Conservation (phyloP, 148 eudicot genomes). For the Vaccinium myrtillus region DNA sequence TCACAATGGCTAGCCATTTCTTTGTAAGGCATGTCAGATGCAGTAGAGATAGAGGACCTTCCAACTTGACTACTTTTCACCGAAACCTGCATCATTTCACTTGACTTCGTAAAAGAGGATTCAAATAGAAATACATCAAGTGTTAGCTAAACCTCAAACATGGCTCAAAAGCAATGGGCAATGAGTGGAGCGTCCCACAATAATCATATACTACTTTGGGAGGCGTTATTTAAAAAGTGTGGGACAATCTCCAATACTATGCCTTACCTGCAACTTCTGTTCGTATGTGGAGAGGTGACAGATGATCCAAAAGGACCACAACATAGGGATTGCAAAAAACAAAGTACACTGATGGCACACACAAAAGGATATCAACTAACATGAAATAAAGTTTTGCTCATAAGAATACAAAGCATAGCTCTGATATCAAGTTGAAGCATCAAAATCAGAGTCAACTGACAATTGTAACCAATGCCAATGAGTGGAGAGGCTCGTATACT, state of each 20-base stretch:
- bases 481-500: not conserved
- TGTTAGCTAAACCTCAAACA: not conserved
- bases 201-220: not conserved
- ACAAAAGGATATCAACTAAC: not conserved
- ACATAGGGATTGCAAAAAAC: not conserved
- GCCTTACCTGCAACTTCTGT: not conserved
- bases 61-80: constrained; percentile 49
- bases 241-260: not conserved
- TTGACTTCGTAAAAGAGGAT: not conserved
- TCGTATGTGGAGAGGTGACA: not conserved
- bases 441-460: not conserved
- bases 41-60: constrained; percentile 46
- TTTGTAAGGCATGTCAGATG: constrained; percentile 52
- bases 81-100: constrained; percentile 38
- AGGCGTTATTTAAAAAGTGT: not conserved
- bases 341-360: not conserved
- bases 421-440: not conserved
- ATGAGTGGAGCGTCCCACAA: not conserved
- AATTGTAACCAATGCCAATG: not conserved
- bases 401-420: not conserved
- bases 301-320: not conserved
- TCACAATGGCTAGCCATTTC: constrained; percentile 69
- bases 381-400: not conserved
- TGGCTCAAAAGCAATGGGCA: constrained; percentile 2
- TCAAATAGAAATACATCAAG: not conserved